Evolutionary conservation across 495 filamentous ascomycete genomes (phyloP).

Genomic region (Pseudomonodictys pantanalensis): DNA sequence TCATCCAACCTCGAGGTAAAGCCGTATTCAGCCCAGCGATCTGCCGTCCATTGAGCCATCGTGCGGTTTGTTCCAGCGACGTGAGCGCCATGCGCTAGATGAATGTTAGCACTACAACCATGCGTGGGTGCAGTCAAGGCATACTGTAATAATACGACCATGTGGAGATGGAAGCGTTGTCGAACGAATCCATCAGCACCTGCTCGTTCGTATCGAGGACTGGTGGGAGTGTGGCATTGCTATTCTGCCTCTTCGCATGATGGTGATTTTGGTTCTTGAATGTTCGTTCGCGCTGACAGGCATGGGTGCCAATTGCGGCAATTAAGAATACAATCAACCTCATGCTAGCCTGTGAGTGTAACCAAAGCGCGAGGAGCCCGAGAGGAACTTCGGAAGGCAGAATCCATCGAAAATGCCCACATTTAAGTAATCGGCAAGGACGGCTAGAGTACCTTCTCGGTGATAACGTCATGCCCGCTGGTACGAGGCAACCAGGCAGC

Average conservation of each 20-base stretch:
- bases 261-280: not conserved
- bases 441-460: too few species aligned
- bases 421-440: not conserved
- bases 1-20: slow-evolving; percentile 29
- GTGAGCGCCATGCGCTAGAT: slow-evolving; percentile 25
- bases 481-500: not conserved
- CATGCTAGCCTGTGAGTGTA: slow-evolving; percentile 7
- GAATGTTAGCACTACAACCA: not conserved
- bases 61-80: slow-evolving; percentile 24
- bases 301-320: slow-evolving; percentile 23
- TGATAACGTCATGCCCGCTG: not conserved
- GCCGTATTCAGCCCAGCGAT: slow-evolving; percentile 26
- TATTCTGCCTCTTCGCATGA: slow-evolving; percentile 20
- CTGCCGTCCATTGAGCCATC: slow-evolving; percentile 32
- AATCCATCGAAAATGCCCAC: not conserved
- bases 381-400: not conserved
- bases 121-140: not conserved
- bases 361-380: not conserved
- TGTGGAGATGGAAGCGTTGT: slow-evolving; percentile 26
- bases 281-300: slow-evolving; percentile 22
- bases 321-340: slow-evolving; percentile 12
- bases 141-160: slow-evolving; percentile 34
- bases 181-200: slow-evolving; percentile 29
- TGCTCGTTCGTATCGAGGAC: slow-evolving; percentile 24
- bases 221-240: slow-evolving; percentile 21